Evolutionary conservation across 768 basidiomycete species (phyloP).

Genomic region (Coprinellus micaceus): DNA sequence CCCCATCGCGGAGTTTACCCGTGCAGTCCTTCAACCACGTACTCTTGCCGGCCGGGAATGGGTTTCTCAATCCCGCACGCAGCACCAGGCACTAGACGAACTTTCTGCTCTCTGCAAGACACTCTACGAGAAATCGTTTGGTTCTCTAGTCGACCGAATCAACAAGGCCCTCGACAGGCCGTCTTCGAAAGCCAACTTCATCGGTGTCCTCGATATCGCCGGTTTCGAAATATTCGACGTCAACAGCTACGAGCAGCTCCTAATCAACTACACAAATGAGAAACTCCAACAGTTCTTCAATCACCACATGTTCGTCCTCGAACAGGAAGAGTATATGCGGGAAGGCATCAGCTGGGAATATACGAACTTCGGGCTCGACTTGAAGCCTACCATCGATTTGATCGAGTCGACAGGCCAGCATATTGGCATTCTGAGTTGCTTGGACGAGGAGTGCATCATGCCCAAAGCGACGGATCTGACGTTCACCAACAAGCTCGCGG

Average conservation of each 20-base stretch:
- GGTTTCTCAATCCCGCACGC: slow-evolving; percentile 90
- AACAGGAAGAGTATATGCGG: slow-evolving; percentile 96
- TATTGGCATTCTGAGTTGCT: slow-evolving; percentile 87
- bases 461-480: slow-evolving; percentile 95
- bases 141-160: slow-evolving; percentile 88
- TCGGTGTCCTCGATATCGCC: slow-evolving; percentile 98
- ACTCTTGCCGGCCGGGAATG: slow-evolving; percentile 95
- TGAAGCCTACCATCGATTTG: slow-evolving; percentile 97
- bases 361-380: slow-evolving; percentile 94
- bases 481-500: slow-evolving; percentile 88
- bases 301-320: slow-evolving; percentile 99
- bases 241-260: slow-evolving; percentile 94
- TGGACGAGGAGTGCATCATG: slow-evolving; percentile 99
- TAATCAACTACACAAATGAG: slow-evolving; percentile 99
- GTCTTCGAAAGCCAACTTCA: slow-evolving; percentile 87
- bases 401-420: slow-evolving; percentile 80
- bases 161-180: slow-evolving; percentile 93
- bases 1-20: slow-evolving; percentile 81
- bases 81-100: slow-evolving; percentile 91
- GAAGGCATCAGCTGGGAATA: slow-evolving; percentile 98
- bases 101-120: slow-evolving; percentile 89
- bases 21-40: slow-evolving; percentile 83
- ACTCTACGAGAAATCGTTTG: slow-evolving; percentile 95
- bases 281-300: slow-evolving; percentile 98
- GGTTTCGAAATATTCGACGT: slow-evolving; percentile 97